Percentiles rank a stretch among this genome's conserved stretches.
These are phyloP conservation scores for Colletotrichum salicis DNA, from an alignment of 2,329 filamentous ascomycete species.

Conservation along the genomic window DNA sequence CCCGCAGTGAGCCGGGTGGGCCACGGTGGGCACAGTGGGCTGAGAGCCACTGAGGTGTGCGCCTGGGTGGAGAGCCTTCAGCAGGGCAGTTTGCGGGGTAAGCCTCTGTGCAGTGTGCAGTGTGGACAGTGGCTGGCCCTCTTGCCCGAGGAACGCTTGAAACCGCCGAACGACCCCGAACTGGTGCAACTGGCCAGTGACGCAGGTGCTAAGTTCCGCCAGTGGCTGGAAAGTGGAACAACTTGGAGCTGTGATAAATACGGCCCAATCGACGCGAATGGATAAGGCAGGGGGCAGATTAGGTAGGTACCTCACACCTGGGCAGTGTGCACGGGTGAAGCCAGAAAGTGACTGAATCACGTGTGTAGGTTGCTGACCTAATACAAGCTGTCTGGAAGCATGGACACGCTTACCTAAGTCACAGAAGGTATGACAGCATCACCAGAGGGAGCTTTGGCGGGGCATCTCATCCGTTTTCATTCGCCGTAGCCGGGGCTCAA, in stretches of 20 bases:
- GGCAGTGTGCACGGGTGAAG: background rate
- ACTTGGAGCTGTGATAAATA: background rate
- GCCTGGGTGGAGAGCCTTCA: conserved; percentile 3
- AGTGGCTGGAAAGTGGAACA: background rate
- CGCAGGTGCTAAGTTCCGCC: background rate
- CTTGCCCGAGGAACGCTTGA: conserved; percentile 18
- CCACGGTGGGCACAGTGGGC: background rate
- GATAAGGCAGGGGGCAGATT: background rate
- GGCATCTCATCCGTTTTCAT: conserved; percentile 27
- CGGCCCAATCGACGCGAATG: background rate
- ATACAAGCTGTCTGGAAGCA: background rate
- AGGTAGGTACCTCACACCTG: background rate
- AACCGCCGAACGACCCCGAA: conserved; percentile 27
- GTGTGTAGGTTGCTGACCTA: conserved; percentile 13
- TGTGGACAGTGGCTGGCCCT: background rate
- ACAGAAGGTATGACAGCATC: background rate
- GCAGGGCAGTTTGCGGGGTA: conserved; percentile 32
- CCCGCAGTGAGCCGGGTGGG: background rate
- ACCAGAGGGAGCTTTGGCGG: conserved; percentile 12
- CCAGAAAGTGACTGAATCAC: conserved; percentile 5
- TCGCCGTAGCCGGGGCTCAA: conserved; percentile 17
- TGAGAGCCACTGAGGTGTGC: background rate
- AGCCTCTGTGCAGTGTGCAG: background rate
- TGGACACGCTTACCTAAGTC: background rate
- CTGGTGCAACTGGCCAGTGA: background rate